phyloP scores from a whole-genome alignment of 441 rosid genomes.

The Lagerstroemia fauriei region DNA sequence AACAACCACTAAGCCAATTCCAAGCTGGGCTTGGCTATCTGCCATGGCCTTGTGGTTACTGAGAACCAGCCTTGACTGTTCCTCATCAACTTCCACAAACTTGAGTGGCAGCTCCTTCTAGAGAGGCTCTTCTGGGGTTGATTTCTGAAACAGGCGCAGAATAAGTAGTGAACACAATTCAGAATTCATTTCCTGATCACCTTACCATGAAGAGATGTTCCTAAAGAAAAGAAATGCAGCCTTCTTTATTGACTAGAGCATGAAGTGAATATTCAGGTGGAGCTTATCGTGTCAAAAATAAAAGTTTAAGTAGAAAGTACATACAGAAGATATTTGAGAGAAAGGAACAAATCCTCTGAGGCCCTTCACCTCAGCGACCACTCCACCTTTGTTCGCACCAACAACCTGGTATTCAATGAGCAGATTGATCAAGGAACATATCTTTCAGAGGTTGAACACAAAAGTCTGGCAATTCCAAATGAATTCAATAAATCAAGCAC shows the following conservation, averaged over 20 bases:
- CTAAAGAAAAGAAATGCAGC: neutral
- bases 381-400: constrained; percentile 89
- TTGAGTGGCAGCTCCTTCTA: constrained; percentile 77
- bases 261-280: neutral
- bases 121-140: constrained; percentile 81
- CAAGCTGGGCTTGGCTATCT: constrained; percentile 91
- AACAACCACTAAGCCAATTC: constrained; percentile 86
- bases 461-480: neutral
- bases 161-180: neutral
- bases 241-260: neutral
- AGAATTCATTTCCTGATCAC: neutral
- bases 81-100: constrained; percentile 96
- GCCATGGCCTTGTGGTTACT: constrained; percentile 98
- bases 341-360: constrained; percentile 91
- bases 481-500: neutral
- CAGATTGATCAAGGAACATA: neutral
- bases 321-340: constrained; percentile 85
- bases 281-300: too few relatives aligned
- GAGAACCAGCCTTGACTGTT: constrained; percentile 82
- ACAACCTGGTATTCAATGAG: constrained; percentile 55
- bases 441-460: too few relatives aligned
- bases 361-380: constrained; percentile 79
- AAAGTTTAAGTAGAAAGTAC: constrained; percentile 26
- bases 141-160: constrained; percentile 49
- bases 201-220: neutral